phyloP scores from a whole-genome alignment of 345 rosid genomes.

The Excoecaria agallocha region DNA sequence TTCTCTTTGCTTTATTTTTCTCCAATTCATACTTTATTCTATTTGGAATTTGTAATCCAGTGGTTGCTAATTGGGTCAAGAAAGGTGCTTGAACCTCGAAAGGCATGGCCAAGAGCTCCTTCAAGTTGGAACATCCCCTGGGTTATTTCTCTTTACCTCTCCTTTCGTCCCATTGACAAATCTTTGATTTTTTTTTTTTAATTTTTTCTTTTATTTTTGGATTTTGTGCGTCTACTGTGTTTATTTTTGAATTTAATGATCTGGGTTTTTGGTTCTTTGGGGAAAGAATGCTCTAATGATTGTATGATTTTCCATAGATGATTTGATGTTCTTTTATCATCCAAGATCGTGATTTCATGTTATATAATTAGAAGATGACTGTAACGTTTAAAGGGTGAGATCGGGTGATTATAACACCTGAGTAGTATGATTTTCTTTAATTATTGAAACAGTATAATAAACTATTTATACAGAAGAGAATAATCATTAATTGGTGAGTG shows the following conservation, averaged over 20 bases:
- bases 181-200: not conserved
- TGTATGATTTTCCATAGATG: not conserved
- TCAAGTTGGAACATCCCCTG: constrained; percentile 90
- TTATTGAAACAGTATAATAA: too few relatives aligned
- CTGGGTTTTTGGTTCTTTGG: not conserved
- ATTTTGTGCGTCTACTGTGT: not conserved
- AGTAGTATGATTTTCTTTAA: too few relatives aligned
- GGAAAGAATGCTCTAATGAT: not conserved
- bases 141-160: constrained; percentile 42
- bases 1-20: too few relatives aligned
- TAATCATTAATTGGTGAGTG: not conserved
- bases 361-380: too few relatives aligned
- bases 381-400: too few relatives aligned
- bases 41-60: too few relatives aligned
- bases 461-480: not conserved
- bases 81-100: too few relatives aligned
- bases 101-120: constrained; percentile 72
- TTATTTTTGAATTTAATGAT: not conserved
- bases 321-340: not conserved
- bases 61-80: too few relatives aligned
- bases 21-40: too few relatives aligned
- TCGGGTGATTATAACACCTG: too few relatives aligned
- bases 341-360: not conserved
- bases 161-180: not conserved
- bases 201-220: not conserved